Evolutionary conservation across 1,284 basidiomycete species (phyloP).

Genomic region (Ceratorhiza oryzae-sativae): DNA sequence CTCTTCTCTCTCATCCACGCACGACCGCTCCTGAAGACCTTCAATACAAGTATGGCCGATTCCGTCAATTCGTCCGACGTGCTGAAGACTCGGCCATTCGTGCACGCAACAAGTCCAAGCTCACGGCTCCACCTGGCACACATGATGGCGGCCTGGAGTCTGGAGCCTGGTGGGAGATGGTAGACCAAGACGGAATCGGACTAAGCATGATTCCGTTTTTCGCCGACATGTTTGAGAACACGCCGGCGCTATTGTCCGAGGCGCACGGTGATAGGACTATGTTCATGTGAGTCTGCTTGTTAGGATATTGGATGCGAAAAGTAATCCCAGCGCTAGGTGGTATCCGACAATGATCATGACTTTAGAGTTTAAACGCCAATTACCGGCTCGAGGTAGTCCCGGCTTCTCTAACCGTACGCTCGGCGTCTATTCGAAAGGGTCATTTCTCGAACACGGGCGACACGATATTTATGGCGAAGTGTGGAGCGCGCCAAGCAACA

Average conservation of each 20-base stretch:
- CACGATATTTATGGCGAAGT: slow-evolving; percentile 38
- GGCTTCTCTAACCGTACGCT: slow-evolving; percentile 24
- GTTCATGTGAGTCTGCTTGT: background rate
- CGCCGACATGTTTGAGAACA: slow-evolving; percentile 60
- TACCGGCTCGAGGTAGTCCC: slow-evolving; percentile 9
- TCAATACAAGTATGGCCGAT: slow-evolving; percentile 50
- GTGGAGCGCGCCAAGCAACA: slow-evolving; percentile 32
- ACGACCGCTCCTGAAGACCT: slow-evolving; percentile 46
- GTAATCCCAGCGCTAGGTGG: slow-evolving; percentile 56
- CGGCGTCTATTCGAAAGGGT: slow-evolving; percentile 19
- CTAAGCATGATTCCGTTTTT: slow-evolving; percentile 61
- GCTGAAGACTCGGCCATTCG: slow-evolving; percentile 56
- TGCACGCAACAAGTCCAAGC: slow-evolving; percentile 48
- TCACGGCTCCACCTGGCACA: background rate
- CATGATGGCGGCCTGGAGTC: slow-evolving; percentile 59
- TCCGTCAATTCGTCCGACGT: slow-evolving; percentile 51
- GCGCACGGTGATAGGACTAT: slow-evolving; percentile 35
- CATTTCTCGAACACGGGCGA: slow-evolving; percentile 29
- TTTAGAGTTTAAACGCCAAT: slow-evolving; percentile 34
- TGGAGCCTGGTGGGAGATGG: slow-evolving; percentile 64
- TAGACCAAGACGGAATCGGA: slow-evolving; percentile 55
- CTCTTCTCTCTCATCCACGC: slow-evolving; percentile 62
- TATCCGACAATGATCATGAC: slow-evolving; percentile 65
- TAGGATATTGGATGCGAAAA: background rate
- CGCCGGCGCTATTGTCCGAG: slow-evolving; percentile 57